Base-by-base conservation (phyloP, 1,284 basidiomycete genomes). In the Sporisorium iseilematis-ciliati region DNA sequence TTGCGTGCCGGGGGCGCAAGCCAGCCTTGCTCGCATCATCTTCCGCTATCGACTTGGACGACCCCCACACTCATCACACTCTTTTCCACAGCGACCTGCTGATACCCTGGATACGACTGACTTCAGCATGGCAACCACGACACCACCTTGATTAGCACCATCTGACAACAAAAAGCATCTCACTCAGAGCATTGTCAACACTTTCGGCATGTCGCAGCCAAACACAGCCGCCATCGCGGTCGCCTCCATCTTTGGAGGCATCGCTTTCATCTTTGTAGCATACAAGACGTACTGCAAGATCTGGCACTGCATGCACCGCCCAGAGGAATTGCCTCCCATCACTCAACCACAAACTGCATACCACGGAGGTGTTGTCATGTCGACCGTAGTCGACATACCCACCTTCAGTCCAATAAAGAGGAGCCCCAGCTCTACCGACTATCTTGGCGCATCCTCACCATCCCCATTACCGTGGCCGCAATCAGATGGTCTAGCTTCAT, bases 181-280 rank as follows among this genome's bases (percentile, higher is more conserved):
- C 6, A 2, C 33, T 16, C 7, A 31, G 16, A 29, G 46, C 18
- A 48, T 29, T 10, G 38, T 25, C 20, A 25, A 20, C 2, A 12
- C 29, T 20, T n/a, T 31, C 45, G 14, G 25, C 59, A 82, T 82
- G 80, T 68, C 64, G 23, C 80, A 82, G 42, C 80, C 80, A 31
- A 57, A 60, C 12, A 80, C 78, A 10, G 80, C 80, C 40, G 80
- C 70, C 53, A 79, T 80, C 33, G 66, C 49, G 21, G 78, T 82
- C 6, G 80, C 64, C 49, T 40, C 69, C 57, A 82, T 82, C 64
- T 82, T 82, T 53, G 68, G 67, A 35, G 77, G 66, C 41, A 43
- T 77, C 16, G 74, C 71, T 3, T 58, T 64, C 52, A 25, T 77
- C 49, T 77, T 70, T 50, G 65, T 75, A 7, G 50, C 65, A 10